phyloP scores from a whole-genome alignment of 129 eudicot species.

The Lactuca sativa region DNA sequence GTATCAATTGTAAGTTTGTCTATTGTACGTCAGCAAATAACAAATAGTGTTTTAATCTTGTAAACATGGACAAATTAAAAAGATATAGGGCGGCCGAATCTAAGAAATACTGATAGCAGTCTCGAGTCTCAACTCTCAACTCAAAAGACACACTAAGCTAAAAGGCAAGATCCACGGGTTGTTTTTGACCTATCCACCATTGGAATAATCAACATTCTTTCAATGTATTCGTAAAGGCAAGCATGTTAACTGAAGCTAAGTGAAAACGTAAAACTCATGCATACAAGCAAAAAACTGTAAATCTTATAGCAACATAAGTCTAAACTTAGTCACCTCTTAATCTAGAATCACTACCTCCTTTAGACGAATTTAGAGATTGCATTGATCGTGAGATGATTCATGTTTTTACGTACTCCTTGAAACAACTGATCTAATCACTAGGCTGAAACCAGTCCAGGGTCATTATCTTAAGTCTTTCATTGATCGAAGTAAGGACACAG shows the following conservation, averaged over 20 bases:
- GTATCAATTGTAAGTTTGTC: neutral
- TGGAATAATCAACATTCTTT: constrained; percentile 11
- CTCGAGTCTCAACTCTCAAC: neutral
- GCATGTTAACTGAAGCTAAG: neutral
- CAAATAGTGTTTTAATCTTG: neutral
- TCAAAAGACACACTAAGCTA: neutral
- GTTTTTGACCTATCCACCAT: constrained; percentile 9
- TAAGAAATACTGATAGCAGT: constrained; percentile 4
- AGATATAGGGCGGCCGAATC: constrained; percentile 10
- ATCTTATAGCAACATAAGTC: neutral
- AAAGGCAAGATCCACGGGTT: neutral
- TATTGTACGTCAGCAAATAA: neutral
- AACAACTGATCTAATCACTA: neutral
- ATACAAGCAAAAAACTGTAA: neutral
- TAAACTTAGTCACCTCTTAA: neutral
- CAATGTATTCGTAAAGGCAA: neutral
- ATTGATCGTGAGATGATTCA: neutral
- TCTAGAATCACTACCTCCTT: neutral
- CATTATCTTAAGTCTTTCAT: neutral
- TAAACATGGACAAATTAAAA: constrained; percentile 11
- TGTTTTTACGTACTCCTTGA: neutral
- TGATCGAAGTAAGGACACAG: neutral
- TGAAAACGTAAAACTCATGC: neutral
- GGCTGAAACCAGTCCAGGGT: neutral
- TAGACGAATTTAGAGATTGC: neutral